A percentile compares a stretch with the other conserved stretches of the same genome.
phyloP scores from a whole-genome alignment of 2,329 filamentous ascomycete genomes.

The Verticillium isaacii region DNA sequence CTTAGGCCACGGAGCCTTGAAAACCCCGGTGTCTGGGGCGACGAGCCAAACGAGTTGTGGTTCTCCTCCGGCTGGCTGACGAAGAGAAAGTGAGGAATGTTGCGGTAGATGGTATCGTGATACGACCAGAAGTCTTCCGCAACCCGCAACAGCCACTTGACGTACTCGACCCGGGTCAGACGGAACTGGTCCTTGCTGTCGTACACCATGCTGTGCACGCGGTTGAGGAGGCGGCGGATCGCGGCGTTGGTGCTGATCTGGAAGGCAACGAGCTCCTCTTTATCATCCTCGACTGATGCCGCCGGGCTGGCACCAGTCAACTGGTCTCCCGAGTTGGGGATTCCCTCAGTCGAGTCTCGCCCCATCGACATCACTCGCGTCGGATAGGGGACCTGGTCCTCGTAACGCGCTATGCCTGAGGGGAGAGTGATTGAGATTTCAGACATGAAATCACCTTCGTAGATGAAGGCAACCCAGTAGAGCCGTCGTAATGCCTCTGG shows the following conservation, averaged over 20 bases:
- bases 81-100: slow-evolving; percentile 18
- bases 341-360: neutral
- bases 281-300: neutral
- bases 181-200: slow-evolving; percentile 19
- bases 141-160: slow-evolving; percentile 19
- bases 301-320: neutral
- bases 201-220: slow-evolving; percentile 22
- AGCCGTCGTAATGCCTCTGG: slow-evolving; percentile 18
- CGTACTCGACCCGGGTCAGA: slow-evolving; percentile 16
- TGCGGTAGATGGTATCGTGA: slow-evolving; percentile 21
- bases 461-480: slow-evolving; percentile 23
- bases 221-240: slow-evolving; percentile 22
- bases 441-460: slow-evolving; percentile 23
- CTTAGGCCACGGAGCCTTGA: slow-evolving; percentile 8
- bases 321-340: no score
- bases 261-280: slow-evolving; percentile 21
- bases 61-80: slow-evolving; percentile 9
- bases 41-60: neutral
- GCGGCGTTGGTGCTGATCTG: slow-evolving; percentile 25
- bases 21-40: slow-evolving; percentile 7
- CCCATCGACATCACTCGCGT: neutral
- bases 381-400: slow-evolving; percentile 20
- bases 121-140: slow-evolving; percentile 20
- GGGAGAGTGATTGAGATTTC: slow-evolving; percentile 21
- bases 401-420: slow-evolving; percentile 21